Percentiles rank a stretch among this genome's conserved stretches.
phyloP scores from a whole-genome alignment of 768 basidiomycete genomes.

The Leccinum arenicola region DNA sequence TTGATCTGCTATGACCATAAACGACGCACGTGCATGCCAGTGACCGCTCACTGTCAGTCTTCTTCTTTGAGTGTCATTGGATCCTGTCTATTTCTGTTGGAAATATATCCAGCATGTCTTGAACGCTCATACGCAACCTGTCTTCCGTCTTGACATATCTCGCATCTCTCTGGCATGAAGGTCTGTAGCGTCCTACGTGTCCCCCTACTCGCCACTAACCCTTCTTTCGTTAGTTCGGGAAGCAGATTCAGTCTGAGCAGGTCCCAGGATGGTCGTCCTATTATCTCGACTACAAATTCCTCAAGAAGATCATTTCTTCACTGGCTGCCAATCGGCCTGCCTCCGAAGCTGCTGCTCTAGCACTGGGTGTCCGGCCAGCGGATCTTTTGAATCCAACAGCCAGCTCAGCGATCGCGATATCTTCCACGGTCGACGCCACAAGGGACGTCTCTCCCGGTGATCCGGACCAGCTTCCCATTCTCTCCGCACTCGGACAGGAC shows the following conservation, averaged over 20 bases:
- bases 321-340: slow-evolving; percentile 86
- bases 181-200: slow-evolving; percentile 13
- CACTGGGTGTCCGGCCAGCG: slow-evolving; percentile 74
- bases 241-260: slow-evolving; percentile 94
- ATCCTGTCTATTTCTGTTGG: slow-evolving; percentile 8
- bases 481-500: slow-evolving; percentile 61
- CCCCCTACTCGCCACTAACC: neutral
- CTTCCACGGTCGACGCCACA: slow-evolving; percentile 11
- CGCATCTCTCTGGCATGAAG: slow-evolving; percentile 30
- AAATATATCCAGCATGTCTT: slow-evolving; percentile 26
- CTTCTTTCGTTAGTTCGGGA: slow-evolving; percentile 81
- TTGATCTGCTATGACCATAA: neutral
- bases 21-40: slow-evolving; percentile 25
- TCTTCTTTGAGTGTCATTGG: slow-evolving; percentile 14
- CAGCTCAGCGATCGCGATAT: slow-evolving; percentile 32
- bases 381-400: slow-evolving; percentile 41
- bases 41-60: neutral
- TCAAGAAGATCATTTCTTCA: slow-evolving; percentile 98
- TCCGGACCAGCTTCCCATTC: slow-evolving; percentile 52
- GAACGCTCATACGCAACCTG: slow-evolving; percentile 16
- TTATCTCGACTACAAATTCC: slow-evolving; percentile 97
- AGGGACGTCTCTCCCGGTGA: slow-evolving; percentile 33
- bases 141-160: slow-evolving; percentile 5
- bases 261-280: slow-evolving; percentile 94
- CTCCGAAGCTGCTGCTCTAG: slow-evolving; percentile 84